Percentiles rank a stretch among this genome's conserved stretches.
These are phyloP conservation scores for Dryas octopetala DNA, from an alignment of 306 rosid species.

Conservation along the genomic window DNA sequence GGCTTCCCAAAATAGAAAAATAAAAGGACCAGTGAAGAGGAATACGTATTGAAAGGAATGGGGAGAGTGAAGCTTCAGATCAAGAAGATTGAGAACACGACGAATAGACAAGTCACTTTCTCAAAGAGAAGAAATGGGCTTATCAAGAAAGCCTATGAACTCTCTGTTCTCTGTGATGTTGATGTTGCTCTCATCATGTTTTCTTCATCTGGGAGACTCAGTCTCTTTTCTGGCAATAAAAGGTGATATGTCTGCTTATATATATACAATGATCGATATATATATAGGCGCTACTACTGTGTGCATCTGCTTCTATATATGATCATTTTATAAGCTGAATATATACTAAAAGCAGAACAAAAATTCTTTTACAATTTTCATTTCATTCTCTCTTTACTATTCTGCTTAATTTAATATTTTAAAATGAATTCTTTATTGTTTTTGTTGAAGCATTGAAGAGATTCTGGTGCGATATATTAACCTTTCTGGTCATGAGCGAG, in stretches of 20 bases:
- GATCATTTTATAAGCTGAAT: neutral
- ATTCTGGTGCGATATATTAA: constrained; percentile 53
- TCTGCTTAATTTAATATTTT: neutral
- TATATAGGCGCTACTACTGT: too few species aligned
- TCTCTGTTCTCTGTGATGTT: constrained; percentile 76
- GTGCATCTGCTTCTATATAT: too few species aligned
- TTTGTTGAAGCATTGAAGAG: constrained; percentile 52
- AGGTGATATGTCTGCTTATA: constrained; percentile 30
- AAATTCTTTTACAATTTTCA: neutral
- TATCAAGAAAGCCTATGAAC: constrained; percentile 71
- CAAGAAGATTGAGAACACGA: constrained; percentile 58
- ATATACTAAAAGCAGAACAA: neutral
- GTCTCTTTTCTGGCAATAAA: constrained; percentile 50
- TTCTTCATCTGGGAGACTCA: constrained; percentile 57
- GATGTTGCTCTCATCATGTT: constrained; percentile 71
- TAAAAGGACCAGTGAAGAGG: neutral
- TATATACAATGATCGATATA: neutral
- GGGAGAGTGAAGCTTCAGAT: constrained; percentile 77
- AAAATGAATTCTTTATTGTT: neutral
- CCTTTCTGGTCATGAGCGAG: constrained; percentile 42
- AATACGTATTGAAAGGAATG: constrained; percentile 26
- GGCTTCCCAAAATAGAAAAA: neutral
- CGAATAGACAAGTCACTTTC: constrained; percentile 78
- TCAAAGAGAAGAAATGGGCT: constrained; percentile 71
- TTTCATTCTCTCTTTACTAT: neutral